These are phyloP conservation scores for Paramyrothecium sp. DNA, from an alignment of 2,329 filamentous ascomycete genomes.

Conservation along the genomic window DNA sequence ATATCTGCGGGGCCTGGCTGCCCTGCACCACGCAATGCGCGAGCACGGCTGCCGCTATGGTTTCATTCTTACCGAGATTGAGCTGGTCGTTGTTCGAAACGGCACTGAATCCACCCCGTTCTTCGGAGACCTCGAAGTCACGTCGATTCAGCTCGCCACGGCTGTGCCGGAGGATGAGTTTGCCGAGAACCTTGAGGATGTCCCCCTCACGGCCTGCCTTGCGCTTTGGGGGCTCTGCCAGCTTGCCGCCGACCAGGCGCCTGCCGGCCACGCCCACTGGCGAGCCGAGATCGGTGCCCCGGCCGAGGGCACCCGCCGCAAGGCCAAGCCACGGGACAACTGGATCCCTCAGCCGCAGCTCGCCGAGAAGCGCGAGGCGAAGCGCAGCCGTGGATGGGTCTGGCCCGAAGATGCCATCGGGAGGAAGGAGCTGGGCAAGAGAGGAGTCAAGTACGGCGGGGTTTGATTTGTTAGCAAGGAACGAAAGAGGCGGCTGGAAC, in stretches of 20 bases:
- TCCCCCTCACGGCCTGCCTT: constrained; percentile 66
- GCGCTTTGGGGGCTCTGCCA: constrained; percentile 78
- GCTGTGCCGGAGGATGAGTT: constrained; percentile 25
- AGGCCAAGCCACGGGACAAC: constrained; percentile 65
- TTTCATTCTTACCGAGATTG: constrained; percentile 95
- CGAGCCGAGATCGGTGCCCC: constrained; percentile 72
- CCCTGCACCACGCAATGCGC: constrained; percentile 88
- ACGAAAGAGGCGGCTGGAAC: background rate
- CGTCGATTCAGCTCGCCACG: constrained; percentile 56
- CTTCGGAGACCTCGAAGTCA: constrained; percentile 85
- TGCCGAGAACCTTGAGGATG: constrained; percentile 29
- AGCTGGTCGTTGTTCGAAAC: constrained; percentile 85
- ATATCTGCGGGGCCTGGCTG: constrained; percentile 82
- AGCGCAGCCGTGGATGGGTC: constrained; percentile 72
- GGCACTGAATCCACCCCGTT: constrained; percentile 70
- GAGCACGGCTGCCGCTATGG: constrained; percentile 91
- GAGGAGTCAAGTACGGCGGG: constrained; percentile 54
- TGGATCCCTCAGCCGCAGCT: constrained; percentile 76
- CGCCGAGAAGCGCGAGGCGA: constrained; percentile 74
- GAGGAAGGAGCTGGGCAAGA: constrained; percentile 68
- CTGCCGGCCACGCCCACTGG: constrained; percentile 59
- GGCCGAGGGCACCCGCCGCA: constrained; percentile 68
- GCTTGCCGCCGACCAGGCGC: constrained; percentile 59
- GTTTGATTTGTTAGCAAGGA: constrained; percentile 3
- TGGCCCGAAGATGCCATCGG: constrained; percentile 72